A percentile compares a stretch with the other conserved stretches of the same genome.
phyloP scores from a whole-genome alignment of 257 asterid genomes.

The Gentiana dahurica region DNA sequence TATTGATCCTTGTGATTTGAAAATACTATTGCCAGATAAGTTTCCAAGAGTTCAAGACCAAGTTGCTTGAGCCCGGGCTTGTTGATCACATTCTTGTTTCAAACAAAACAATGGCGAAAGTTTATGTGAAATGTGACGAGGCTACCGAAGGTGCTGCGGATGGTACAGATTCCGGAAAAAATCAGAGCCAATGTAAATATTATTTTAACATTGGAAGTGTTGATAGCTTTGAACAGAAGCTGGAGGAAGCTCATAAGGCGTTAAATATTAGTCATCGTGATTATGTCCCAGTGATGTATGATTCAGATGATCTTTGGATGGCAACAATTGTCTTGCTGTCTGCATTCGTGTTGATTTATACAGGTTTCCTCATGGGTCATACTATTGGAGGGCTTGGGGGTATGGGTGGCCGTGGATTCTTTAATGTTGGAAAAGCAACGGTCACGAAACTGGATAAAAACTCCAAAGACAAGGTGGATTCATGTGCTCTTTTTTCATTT shows the following conservation, averaged over 20 bases:
- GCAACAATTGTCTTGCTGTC: constrained; percentile 25
- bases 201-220: constrained; percentile 58
- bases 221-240: constrained; percentile 70
- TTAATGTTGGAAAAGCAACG: constrained; percentile 65
- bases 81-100: constrained; percentile 60
- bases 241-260: constrained; percentile 74
- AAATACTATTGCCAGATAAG: constrained; percentile 48
- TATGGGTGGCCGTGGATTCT: constrained; percentile 67
- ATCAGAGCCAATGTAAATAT: constrained; percentile 23
- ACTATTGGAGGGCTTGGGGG: constrained; percentile 67
- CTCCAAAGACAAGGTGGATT: constrained; percentile 69
- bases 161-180: constrained; percentile 17
- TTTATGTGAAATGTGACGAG: constrained; percentile 39
- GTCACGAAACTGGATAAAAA: constrained; percentile 69
- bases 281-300: constrained; percentile 62
- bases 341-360: constrained; percentile 28
- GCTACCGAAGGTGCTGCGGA: constrained; percentile 22
- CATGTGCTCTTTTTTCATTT: constrained; percentile 1
- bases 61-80: constrained; percentile 75
- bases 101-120: constrained; percentile 54
- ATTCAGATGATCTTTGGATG: constrained; percentile 32
- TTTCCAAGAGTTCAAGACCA: constrained; percentile 78
- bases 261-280: constrained; percentile 64
- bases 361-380: constrained; percentile 33
- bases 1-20: constrained; percentile 6